These are phyloP conservation scores for Tylopilus vinaceipallidus DNA, from an alignment of 768 basidiomycete species.

Conservation along the genomic window DNA sequence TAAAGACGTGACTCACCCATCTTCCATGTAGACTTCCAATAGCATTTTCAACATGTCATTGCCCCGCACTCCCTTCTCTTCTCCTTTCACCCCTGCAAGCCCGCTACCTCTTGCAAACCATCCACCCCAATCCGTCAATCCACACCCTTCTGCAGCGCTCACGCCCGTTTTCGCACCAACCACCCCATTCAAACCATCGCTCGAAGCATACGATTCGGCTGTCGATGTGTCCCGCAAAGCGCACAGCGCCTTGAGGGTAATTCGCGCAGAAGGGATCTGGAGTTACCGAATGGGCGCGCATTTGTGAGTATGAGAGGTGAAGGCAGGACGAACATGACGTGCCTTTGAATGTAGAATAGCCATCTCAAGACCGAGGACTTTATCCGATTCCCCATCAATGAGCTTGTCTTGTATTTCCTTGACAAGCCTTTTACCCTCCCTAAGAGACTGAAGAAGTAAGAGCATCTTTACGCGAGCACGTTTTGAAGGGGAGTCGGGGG, in stretches of 20 bases:
- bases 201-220: slow-evolving; percentile 84
- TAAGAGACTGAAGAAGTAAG: slow-evolving; percentile 64
- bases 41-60: slow-evolving; percentile 64
- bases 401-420: slow-evolving; percentile 23
- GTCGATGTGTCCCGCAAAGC: slow-evolving; percentile 70
- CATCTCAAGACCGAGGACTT: slow-evolving; percentile 64
- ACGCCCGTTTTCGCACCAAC: slow-evolving; percentile 53
- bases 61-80: slow-evolving; percentile 43
- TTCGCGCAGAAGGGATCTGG: slow-evolving; percentile 14
- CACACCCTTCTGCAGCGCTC: slow-evolving; percentile 54
- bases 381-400: slow-evolving; percentile 33
- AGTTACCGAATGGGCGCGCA: neutral
- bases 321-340: neutral
- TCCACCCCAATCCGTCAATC: slow-evolving; percentile 38
- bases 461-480: slow-evolving; percentile 68
- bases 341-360: slow-evolving; percentile 84
- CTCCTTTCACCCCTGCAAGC: slow-evolving; percentile 38
- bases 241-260: slow-evolving; percentile 64
- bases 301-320: neutral
- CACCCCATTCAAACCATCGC: slow-evolving; percentile 62
- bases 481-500: slow-evolving; percentile 76
- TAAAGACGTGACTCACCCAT: slow-evolving; percentile 51
- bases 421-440: slow-evolving; percentile 15
- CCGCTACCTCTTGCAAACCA: slow-evolving; percentile 49
- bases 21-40: slow-evolving; percentile 79